Evolutionary conservation across 2,329 filamentous ascomycete genomes (phyloP).

Genomic region (Fusarium torreyae): DNA sequence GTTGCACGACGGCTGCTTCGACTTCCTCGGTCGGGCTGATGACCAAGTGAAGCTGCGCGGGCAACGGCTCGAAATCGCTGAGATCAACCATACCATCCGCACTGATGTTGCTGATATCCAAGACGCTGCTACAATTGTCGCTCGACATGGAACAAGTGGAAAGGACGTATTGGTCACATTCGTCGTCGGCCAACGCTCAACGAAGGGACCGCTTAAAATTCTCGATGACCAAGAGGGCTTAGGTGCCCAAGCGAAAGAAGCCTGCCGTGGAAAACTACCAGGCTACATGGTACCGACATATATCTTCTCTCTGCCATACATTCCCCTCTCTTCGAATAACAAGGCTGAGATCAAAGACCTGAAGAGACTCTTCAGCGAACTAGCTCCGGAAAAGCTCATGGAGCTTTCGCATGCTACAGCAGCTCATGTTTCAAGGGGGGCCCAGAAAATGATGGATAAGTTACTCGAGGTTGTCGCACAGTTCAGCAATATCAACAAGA

Average conservation of each 20-base stretch:
- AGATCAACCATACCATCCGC: constrained; percentile 89
- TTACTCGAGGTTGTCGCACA: constrained; percentile 70
- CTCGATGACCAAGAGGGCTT: constrained; percentile 56
- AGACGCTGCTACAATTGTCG: constrained; percentile 83
- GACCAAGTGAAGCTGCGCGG: constrained; percentile 94
- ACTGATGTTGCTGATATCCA: constrained; percentile 69
- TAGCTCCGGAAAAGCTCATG: constrained; percentile 75
- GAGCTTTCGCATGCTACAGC: constrained; percentile 59
- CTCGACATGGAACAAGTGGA: constrained; percentile 77
- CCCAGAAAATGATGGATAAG: constrained; percentile 58
- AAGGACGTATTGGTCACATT: constrained; percentile 90
- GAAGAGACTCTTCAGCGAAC: constrained; percentile 73
- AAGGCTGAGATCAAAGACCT: constrained; percentile 85
- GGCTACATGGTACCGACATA: constrained; percentile 94
- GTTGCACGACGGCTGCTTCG: constrained; percentile 84
- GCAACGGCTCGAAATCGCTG: constrained; percentile 88
- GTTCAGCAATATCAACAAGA: constrained; percentile 63
- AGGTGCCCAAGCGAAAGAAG: constrained; percentile 65
- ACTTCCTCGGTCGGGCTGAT: constrained; percentile 89
- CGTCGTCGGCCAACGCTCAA: constrained; percentile 56
- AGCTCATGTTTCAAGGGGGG: constrained; percentile 50
- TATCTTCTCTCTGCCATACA: constrained; percentile 77
- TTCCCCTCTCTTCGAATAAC: constrained; percentile 90
- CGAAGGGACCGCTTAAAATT: constrained; percentile 37
- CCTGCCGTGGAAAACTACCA: constrained; percentile 80